Evolutionary conservation across 2,329 filamentous ascomycete genomes (phyloP).

Genomic region (Hypoxylon sp.): DNA sequence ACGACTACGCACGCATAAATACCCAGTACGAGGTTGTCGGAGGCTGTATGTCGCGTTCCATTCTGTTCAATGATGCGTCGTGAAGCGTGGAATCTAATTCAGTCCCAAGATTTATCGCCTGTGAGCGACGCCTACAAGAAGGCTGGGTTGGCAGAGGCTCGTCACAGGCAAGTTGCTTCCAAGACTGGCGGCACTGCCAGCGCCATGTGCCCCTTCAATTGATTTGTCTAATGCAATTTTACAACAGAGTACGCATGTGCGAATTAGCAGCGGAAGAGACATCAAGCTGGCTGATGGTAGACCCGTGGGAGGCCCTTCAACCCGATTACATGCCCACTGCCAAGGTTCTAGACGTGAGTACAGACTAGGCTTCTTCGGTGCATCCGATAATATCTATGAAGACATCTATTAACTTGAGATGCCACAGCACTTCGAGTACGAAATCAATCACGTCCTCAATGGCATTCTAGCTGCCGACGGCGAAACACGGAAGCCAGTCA

Average conservation of each 20-base stretch:
- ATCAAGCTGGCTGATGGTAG: constrained; percentile 85
- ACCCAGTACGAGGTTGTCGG: constrained; percentile 87
- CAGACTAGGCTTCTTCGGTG: background rate
- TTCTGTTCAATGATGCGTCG: background rate
- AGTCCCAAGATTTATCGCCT: constrained; percentile 72
- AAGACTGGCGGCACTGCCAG: background rate
- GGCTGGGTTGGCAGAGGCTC: constrained; percentile 78
- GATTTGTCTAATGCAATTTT: constrained; percentile 36
- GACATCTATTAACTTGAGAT: constrained; percentile 15
- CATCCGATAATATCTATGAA: constrained; percentile 2
- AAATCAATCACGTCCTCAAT: constrained; percentile 83
- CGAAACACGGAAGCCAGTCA: constrained; percentile 71
- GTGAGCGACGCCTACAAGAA: constrained; percentile 79
- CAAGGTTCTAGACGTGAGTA: constrained; percentile 75
- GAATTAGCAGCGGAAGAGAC: constrained; percentile 81
- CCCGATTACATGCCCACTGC: constrained; percentile 89
- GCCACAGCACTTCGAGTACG: constrained; percentile 79
- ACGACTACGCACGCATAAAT: constrained; percentile 81
- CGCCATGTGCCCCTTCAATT: constrained; percentile 4
- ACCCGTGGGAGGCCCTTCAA: constrained; percentile 89
- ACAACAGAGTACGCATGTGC: constrained; percentile 81
- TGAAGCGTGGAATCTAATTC: constrained; percentile 3
- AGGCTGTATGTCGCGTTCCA: constrained; percentile 62
- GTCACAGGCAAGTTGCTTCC: constrained; percentile 67
- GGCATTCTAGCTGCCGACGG: constrained; percentile 79